These are phyloP conservation scores for Delphinella strobiligena DNA, from an alignment of 2,329 filamentous ascomycete genomes.

Conservation along the genomic window DNA sequence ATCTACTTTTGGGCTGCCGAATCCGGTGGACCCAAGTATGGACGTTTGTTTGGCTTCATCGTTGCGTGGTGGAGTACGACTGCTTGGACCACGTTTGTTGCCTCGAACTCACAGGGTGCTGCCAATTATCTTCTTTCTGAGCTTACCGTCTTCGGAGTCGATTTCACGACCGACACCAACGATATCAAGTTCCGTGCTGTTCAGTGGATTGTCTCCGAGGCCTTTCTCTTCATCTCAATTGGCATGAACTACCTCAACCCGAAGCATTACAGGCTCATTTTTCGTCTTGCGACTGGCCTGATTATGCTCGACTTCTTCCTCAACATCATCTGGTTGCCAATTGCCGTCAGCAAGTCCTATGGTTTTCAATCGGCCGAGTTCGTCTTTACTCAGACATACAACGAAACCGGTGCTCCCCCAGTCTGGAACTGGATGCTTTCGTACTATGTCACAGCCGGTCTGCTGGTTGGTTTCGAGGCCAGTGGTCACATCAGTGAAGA, in stretches of 20 bases:
- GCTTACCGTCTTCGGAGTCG: conserved; percentile 44
- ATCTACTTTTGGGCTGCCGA: conserved; percentile 54
- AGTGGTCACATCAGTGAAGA: conserved; percentile 50
- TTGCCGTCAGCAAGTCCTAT: conserved; percentile 42
- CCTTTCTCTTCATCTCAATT: conserved; percentile 28
- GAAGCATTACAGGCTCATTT: conserved; percentile 36
- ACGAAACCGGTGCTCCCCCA: conserved; percentile 34
- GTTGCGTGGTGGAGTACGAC: conserved; percentile 55
- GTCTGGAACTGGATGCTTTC: conserved; percentile 54
- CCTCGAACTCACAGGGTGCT: conserved; percentile 23
- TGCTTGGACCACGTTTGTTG: conserved; percentile 43
- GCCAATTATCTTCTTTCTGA: conserved; percentile 33
- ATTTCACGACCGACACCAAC: conserved; percentile 42
- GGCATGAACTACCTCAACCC: conserved; percentile 26
- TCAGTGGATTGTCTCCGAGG: conserved; percentile 46
- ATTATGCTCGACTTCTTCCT: conserved; percentile 47
- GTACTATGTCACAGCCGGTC: conserved; percentile 48
- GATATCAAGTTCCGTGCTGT: conserved; percentile 47
- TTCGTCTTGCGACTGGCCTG: conserved; percentile 37
- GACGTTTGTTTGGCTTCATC: conserved; percentile 46
- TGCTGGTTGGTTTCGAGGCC: conserved; percentile 50
- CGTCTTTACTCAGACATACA: conserved; percentile 50
- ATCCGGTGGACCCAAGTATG: conserved; percentile 42
- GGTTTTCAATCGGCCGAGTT: conserved; percentile 48
- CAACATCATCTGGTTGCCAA: conserved; percentile 50